Conservation (phyloP, 1,284 basidiomycete species). For the Salmacisia buchloeana region DNA sequence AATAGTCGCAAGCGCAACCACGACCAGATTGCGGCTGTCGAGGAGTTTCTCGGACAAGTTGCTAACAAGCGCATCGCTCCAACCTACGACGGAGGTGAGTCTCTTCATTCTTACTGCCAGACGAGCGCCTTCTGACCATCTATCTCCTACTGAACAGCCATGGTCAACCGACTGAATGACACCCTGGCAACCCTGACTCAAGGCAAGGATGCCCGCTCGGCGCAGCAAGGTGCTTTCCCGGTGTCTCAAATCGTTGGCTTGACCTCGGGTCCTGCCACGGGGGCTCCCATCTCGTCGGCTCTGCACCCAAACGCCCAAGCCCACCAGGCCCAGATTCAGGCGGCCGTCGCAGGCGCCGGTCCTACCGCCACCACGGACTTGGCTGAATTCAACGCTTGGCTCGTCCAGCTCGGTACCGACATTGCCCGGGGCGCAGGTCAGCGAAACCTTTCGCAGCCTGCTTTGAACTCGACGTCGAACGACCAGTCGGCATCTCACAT, state of each 20-base stretch:
- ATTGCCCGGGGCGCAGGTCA: constrained; percentile 26
- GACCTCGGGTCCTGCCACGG: not conserved
- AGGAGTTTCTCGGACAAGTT: constrained; percentile 38
- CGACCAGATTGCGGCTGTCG: constrained; percentile 27
- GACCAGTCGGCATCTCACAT: constrained; percentile 14
- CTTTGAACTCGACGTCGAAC: constrained; percentile 6
- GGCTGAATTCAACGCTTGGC: constrained; percentile 47
- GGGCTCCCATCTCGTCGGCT: not conserved
- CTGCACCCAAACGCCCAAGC: constrained; percentile 5
- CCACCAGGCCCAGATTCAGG: constrained; percentile 25
- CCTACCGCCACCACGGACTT: constrained; percentile 50
- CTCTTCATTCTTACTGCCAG: not conserved
- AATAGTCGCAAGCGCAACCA: constrained; percentile 35
- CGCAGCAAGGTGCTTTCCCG: not conserved
- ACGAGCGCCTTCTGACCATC: not conserved
- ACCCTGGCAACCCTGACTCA: constrained; percentile 26
- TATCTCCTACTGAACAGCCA: constrained; percentile 13
- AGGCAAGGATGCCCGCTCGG: not conserved
- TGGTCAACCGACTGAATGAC: constrained; percentile 42
- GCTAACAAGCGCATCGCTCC: constrained; percentile 39
- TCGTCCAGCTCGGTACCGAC: constrained; percentile 47
- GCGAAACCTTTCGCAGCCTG: not conserved
- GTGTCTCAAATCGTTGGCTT: not conserved
- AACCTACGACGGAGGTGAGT: constrained; percentile 29
- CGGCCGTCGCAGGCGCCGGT: constrained; percentile 54